Evolutionary conservation across 2,329 filamentous ascomycete species (phyloP), one percentile per base, ranked within the genome.

Genomic region (Periconia digitata): DNA sequence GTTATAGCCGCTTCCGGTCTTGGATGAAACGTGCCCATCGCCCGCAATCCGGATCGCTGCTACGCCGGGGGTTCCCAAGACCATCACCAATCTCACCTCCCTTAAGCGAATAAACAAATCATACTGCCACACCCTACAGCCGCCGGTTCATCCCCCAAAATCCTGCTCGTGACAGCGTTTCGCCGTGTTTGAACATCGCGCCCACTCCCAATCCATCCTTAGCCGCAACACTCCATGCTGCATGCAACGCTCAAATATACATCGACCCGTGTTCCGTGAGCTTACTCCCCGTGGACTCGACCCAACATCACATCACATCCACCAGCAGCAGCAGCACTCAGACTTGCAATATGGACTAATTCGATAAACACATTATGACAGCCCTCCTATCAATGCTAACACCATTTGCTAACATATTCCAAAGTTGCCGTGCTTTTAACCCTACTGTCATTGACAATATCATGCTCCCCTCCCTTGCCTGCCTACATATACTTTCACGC

Each of bases 361-460:
- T 16, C 18, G 8, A 40, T 16, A 49, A 58, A 63, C 51, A 63
- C 60, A 66, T 65, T 65, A 66, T n/a, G 21, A n/a, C 18, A 17
- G 16, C 38, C 55, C 29, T 29, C 18, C 16, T 18, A 16, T 17
- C 35, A 22, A 27, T 46, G 16, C 43, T 32, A 49, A 24, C 49
- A 58, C 54, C 51, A 59, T 45, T 49, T 63, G 49, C 53, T 60
- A 53, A 55, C 32, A 60, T 55, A 60, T 63, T 56, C 62, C 55
- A 54, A 47, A 50, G 40, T 54, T 56, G 39, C 24, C 51, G 47
- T 52, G 58, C 59, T 56, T 58, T 60, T 47, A 49, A 46, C 46
- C 47, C 44, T 50, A 48, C 55, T 49, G 58, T 60, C 50, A 63
- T 61, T 52, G 61, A 62, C 60, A 63, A 68, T 68, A 67, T 39